Evolutionary conservation across 805 yeast genomes (phyloP), one percentile per base, ranked within the genome.

Genomic region (Blastobotrys attinorum): DNA sequence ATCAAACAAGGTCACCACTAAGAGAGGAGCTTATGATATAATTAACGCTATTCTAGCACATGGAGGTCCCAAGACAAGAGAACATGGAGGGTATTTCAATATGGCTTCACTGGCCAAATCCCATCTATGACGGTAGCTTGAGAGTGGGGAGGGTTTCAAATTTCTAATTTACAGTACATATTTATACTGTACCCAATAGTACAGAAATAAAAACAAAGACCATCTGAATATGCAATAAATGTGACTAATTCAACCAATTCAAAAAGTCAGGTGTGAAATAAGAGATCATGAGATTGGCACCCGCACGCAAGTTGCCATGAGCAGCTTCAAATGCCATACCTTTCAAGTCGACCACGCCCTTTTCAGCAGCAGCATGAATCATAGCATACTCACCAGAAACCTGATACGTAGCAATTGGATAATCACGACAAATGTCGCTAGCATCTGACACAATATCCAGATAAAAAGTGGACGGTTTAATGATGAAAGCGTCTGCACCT

Each of bases 281-380:
- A 39, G 95, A 78, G 54, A 92, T 88, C 47, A 92, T 78, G 55
- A 92, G 67, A 58, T 88, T 78, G 13, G 97, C 97, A 47, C 98
- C 98, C 0, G 98, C 98, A 63, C 98, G 77, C 48, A 90, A 72
- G 58, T 85, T 81, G 1, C 98, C 97, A 49, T 85, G 73, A 55
- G 92, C 96, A 39, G 92, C 69, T 67, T 92, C 98, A 56, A 83
- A 84, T 0, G 73, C 77, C 72, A 79, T 64, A 46, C 78, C 64
- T 65, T 85, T 82, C 64, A 92, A 73, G 62, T 90, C 97, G 48
- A 82, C 84, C 47, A 89, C 75, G 31, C 95, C 95, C 71, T 88
- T 88, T 58, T 88, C 97, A 23, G 97, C 97, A 42, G 96, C 97
- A 5, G 98, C 98, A 60, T 89, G 95, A 51, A 92, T 65, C 98